These are phyloP conservation scores for Fusarium abutilonis DNA, from an alignment of 2,329 filamentous ascomycete species.

Conservation along the genomic window DNA sequence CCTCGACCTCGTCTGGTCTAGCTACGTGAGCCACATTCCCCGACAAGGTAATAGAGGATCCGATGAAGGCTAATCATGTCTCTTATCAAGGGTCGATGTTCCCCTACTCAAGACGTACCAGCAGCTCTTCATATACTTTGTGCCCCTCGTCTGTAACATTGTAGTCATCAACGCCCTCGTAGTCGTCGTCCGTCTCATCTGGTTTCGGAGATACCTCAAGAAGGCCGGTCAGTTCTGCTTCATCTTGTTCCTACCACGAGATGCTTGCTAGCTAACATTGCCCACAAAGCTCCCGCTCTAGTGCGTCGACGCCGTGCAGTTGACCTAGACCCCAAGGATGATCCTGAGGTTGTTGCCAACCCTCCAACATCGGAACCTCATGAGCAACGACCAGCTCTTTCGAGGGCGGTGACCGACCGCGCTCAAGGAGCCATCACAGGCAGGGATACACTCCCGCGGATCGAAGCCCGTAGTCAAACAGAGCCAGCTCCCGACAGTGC, in stretches of 20 bases:
- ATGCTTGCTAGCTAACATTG: constrained; percentile 3
- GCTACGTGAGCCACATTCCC: constrained; percentile 54
- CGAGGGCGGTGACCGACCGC: constrained; percentile 19
- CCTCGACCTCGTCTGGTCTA: constrained; percentile 61
- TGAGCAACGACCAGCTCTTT: constrained; percentile 10
- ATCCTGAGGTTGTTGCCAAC: constrained; percentile 17
- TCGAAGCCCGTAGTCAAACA: constrained; percentile 26
- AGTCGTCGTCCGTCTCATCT: constrained; percentile 58
- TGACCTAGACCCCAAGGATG: constrained; percentile 14
- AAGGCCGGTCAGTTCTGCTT: constrained; percentile 46
- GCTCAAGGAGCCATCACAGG: neutral
- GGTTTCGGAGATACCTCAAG: constrained; percentile 59
- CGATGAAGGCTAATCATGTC: constrained; percentile 12
- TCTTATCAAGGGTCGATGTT: constrained; percentile 56
- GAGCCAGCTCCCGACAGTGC: constrained; percentile 15
- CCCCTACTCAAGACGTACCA: constrained; percentile 61
- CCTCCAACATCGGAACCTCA: constrained; percentile 1
- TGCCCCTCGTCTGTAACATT: constrained; percentile 59
- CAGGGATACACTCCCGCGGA: constrained; percentile 17
- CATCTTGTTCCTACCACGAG: neutral
- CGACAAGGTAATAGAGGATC: neutral
- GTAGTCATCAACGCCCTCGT: constrained; percentile 61
- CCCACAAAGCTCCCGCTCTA: constrained; percentile 25
- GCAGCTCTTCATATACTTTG: constrained; percentile 61
- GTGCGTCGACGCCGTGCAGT: constrained; percentile 15